Percentiles rank a stretch among this genome's conserved stretches.
These are phyloP conservation scores for Fistulinella cinereoalba DNA, from an alignment of 1,284 basidiomycete species.

Conservation along the genomic window DNA sequence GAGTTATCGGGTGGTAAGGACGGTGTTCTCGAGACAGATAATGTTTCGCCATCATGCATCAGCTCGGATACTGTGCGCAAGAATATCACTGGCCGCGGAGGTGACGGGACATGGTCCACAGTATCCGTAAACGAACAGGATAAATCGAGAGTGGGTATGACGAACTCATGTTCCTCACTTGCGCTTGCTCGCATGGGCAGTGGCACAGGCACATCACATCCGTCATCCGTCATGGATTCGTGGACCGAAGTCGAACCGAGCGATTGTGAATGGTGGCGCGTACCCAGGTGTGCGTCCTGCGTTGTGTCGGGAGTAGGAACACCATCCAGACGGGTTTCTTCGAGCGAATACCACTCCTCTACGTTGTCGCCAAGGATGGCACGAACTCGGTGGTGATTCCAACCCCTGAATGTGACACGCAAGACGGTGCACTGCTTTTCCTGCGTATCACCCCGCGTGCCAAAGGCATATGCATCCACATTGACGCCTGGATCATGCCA, in stretches of 20 bases:
- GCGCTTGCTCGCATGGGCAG: conserved; percentile 13
- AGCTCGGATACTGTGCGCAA: conserved; percentile 29
- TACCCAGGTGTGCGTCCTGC: background rate
- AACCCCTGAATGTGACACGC: conserved; percentile 66
- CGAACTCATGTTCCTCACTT: conserved; percentile 42
- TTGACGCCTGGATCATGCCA: conserved; percentile 57
- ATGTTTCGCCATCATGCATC: conserved; percentile 8
- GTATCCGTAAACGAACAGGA: conserved; percentile 34
- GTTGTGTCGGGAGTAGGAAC: background rate
- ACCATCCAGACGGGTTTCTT: conserved; percentile 43
- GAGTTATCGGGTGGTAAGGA: background rate
- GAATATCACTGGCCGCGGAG: conserved; percentile 18
- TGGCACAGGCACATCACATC: background rate
- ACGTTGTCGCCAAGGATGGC: conserved; percentile 65
- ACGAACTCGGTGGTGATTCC: conserved; percentile 60
- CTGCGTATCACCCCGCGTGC: conserved; percentile 32
- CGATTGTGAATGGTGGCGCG: background rate
- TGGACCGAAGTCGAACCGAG: conserved; percentile 6
- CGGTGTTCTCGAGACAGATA: background rate
- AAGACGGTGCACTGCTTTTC: conserved; percentile 54
- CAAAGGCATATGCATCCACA: conserved; percentile 52
- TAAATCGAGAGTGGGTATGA: conserved; percentile 70
- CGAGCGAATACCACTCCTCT: conserved; percentile 67
- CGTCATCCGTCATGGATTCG: conserved; percentile 5
- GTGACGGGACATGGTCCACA: conserved; percentile 1